These are phyloP conservation scores for Lomentospora prolificans DNA, from an alignment of 2,329 filamentous ascomycete genomes.

Conservation along the genomic window DNA sequence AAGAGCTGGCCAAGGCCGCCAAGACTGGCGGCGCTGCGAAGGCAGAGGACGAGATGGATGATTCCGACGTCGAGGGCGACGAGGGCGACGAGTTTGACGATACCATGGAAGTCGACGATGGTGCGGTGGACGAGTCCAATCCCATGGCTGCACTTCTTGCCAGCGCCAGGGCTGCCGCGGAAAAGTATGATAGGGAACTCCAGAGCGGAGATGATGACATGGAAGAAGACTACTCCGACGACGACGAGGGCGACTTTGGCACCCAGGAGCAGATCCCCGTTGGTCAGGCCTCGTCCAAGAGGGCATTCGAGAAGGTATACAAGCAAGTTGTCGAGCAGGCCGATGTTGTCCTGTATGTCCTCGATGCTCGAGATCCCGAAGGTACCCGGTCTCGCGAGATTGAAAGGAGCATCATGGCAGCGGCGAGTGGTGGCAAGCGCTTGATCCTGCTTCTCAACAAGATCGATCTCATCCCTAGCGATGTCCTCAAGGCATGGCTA, in stretches of 20 bases:
- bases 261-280: constrained; percentile 40
- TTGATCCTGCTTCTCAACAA: constrained; percentile 92
- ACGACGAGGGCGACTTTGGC: constrained; percentile 46
- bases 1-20: constrained; percentile 61
- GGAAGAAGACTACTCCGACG: constrained; percentile 29
- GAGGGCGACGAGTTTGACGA: constrained; percentile 42
- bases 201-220: constrained; percentile 51
- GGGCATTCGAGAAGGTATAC: constrained; percentile 91
- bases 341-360: constrained; percentile 85
- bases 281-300: constrained; percentile 57
- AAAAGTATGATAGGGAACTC: constrained; percentile 59
- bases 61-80: constrained; percentile 35
- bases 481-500: constrained; percentile 78
- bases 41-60: constrained; percentile 31
- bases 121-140: constrained; percentile 60
- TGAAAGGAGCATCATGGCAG: constrained; percentile 85
- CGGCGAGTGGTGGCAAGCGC: constrained; percentile 71
- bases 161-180: constrained; percentile 69
- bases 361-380: constrained; percentile 85
- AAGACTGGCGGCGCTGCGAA: constrained; percentile 43
- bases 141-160: constrained; percentile 88
- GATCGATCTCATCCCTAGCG: constrained; percentile 79
- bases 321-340: constrained; percentile 84
- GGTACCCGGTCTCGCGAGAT: constrained; percentile 85
- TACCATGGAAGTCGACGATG: constrained; percentile 44